phyloP scores from a whole-genome alignment of 208 protist genomes.

The Leishmania tropica region DNA sequence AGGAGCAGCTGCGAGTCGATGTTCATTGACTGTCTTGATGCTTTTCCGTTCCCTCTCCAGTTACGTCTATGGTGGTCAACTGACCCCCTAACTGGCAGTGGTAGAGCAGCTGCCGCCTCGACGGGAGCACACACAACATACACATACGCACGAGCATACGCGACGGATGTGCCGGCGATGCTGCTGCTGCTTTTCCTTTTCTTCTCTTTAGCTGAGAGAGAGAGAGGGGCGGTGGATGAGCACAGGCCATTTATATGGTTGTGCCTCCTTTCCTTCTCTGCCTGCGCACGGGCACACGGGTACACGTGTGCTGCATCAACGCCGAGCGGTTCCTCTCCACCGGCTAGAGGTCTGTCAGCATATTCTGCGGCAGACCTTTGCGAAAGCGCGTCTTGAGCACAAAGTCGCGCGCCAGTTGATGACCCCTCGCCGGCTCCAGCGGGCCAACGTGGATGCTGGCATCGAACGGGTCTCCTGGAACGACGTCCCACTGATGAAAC shows the following conservation, averaged over 20 bases:
- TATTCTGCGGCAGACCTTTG: constrained; percentile 92
- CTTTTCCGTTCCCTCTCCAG: not conserved
- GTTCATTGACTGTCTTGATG: not conserved
- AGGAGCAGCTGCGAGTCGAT: not conserved
- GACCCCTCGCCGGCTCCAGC: constrained; percentile 94
- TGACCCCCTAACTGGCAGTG: not conserved
- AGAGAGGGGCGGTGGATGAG: not conserved
- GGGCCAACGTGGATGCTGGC: constrained; percentile 93
- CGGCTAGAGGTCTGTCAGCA: constrained; percentile 56
- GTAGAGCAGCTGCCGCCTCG: not conserved
- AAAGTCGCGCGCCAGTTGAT: constrained; percentile 98
- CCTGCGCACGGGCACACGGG: not conserved
- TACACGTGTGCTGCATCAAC: not conserved
- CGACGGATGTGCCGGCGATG: not conserved
- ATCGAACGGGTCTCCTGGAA: constrained; percentile 99
- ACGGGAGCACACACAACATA: not conserved
- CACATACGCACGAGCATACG: not conserved
- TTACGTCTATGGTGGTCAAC: not conserved
- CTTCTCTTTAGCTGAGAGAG: not conserved
- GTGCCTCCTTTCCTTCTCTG: not conserved
- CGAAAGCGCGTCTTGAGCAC: constrained; percentile 98
- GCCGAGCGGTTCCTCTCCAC: not conserved
- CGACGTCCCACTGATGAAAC: constrained; percentile 98
- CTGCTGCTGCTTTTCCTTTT: not conserved
- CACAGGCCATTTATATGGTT: not conserved